Base-by-base conservation (phyloP, 371 early-diverging fungal genomes). In the Mortierella sp. region DNA sequence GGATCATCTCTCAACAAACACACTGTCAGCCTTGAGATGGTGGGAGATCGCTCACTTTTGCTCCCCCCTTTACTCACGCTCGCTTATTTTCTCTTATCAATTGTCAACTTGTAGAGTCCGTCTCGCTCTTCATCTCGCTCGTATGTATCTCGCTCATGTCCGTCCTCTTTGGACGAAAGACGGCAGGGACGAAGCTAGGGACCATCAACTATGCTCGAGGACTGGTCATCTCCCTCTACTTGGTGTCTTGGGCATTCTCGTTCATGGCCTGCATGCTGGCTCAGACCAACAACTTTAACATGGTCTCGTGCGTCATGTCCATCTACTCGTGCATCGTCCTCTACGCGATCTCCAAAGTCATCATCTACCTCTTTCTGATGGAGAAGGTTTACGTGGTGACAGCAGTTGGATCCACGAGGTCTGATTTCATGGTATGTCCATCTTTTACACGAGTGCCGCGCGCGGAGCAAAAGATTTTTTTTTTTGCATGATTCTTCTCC, bases 241-340 rank as follows among this genome's bases (percentile, higher is more conserved):
- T 72, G 2, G 42, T 83, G 5, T 76, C 84, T 0, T 87, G 86
- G 88, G 78, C 82, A 16, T 85, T 83, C 58, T 79, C 83, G 28
- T 67, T 86, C 42, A 82, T 84, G 28, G 81, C 84, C 13, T 82
- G 84, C 47, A 80, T 84, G 78, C 60, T 83, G 13, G 79, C 76
- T 26, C 85, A 85, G 54, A 87, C 87, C 38, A 87, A 87, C 64
- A 83, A 87, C 54, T 82, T 70, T 43, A 86, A 87, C n/a, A 61
- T 38, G 16, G 45, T 84, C 12, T 87, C 87, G 14, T 87, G 87
- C 59, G 38, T 54, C 1, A 67, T 87, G 49, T 79, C 82, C 6
- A 67, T 83, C 30, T 82, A 71, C 47, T 78, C 80, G 41, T 73
- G 74, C 42, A 67, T 80, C 4, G 19, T 82, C 8, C 58, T 86